These are phyloP conservation scores for Bassia scoparia DNA, from an alignment of 148 eudicot species.

Conservation along the genomic window DNA sequence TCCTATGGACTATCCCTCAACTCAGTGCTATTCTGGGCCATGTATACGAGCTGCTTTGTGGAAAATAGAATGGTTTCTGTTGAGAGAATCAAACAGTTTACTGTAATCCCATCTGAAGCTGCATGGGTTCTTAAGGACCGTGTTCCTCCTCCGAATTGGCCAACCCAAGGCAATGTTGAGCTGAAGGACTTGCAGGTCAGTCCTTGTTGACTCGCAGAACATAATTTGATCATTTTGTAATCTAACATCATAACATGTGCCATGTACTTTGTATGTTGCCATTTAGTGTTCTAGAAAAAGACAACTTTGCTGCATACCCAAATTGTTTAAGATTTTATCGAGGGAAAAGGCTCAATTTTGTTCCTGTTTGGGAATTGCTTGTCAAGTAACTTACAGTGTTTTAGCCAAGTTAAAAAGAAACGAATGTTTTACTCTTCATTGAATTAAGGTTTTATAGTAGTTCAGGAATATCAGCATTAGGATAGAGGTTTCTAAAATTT, in stretches of 20 bases:
- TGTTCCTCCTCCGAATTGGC: constrained; percentile 78
- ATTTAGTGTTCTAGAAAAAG: too few relatives aligned
- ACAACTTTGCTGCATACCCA: too few relatives aligned
- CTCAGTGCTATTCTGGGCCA: constrained; percentile 51
- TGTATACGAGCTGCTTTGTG: constrained; percentile 80
- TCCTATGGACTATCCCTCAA: constrained; percentile 93
- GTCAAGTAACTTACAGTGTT: too few relatives aligned
- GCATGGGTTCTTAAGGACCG: constrained; percentile 67
- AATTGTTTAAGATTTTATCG: too few relatives aligned
- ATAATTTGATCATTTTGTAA: background rate
- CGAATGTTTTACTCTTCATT: too few relatives aligned
- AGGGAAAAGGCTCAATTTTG: too few relatives aligned
- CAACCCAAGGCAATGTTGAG: constrained; percentile 65
- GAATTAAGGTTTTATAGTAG: too few relatives aligned
- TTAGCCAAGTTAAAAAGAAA: too few relatives aligned
- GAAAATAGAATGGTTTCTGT: constrained; percentile 97
- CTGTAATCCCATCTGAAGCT: constrained; percentile 77
- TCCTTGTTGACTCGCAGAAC: background rate
- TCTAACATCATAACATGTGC: background rate
- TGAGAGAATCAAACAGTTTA: constrained; percentile 87
- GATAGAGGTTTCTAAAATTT: too few relatives aligned
- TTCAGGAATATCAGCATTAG: too few relatives aligned
- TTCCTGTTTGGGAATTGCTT: too few relatives aligned
- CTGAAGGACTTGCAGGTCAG: constrained; percentile 69
- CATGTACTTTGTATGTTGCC: background rate